Percentiles rank a stretch among this genome's conserved stretches.
These are phyloP conservation scores for Helicostylum pulchrum DNA, from an alignment of 192 early-diverging fungal genomes.

Conservation along the genomic window DNA sequence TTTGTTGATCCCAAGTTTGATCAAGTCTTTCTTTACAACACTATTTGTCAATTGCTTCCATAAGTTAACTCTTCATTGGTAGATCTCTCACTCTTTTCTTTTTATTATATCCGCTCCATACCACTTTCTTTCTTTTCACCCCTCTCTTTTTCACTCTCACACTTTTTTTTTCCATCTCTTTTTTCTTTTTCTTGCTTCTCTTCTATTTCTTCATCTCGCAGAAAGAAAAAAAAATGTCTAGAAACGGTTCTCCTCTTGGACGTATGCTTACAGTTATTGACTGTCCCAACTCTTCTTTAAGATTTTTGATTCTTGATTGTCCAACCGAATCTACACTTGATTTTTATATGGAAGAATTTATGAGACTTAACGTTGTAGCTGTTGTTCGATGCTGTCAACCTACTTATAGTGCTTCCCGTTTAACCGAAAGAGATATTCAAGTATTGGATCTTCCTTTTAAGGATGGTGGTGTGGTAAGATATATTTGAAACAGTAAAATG, in stretches of 20 bases:
- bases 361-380: conserved; percentile 70
- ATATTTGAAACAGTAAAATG: no score
- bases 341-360: conserved; percentile 70
- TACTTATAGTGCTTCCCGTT: conserved; percentile 64
- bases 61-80: no score
- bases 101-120: no score
- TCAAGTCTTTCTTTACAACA: neutral
- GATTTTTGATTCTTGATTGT: conserved; percentile 90
- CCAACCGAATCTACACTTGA: conserved; percentile 76
- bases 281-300: conserved; percentile 51
- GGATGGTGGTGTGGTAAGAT: conserved; percentile 83
- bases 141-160: no score
- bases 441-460: conserved; percentile 88
- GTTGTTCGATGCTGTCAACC: conserved; percentile 92
- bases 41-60: no score
- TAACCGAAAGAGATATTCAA: conserved; percentile 57
- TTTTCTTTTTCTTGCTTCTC: no score
- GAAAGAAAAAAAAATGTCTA: conserved; percentile 5
- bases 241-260: conserved; percentile 41
- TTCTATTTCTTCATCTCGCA: no score
- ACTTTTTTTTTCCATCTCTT: no score
- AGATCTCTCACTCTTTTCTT: no score
- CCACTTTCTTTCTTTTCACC: no score
- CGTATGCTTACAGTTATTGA: conserved; percentile 63
- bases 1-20: neutral